Evolutionary conservation across 2,329 filamentous ascomycete species (phyloP).

Genomic region (Arthrobotrys iridis): DNA sequence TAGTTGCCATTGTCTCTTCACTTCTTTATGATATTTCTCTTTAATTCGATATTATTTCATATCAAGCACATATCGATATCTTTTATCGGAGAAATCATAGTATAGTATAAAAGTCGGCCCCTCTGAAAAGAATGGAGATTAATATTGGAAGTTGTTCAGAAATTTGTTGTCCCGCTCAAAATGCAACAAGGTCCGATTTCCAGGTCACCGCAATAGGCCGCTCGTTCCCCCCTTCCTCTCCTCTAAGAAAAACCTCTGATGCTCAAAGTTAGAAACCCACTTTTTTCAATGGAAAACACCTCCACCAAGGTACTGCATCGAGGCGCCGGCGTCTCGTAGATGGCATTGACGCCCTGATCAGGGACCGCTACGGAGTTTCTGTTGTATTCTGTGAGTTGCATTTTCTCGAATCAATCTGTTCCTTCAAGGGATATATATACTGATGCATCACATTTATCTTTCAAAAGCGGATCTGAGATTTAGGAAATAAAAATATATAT

Average conservation of each 20-base stretch:
- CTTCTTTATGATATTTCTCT: too few species aligned
- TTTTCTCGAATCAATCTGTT: too few species aligned
- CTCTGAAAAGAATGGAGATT: too few species aligned
- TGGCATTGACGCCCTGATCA: neutral
- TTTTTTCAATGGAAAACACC: neutral
- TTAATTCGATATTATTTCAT: too few species aligned
- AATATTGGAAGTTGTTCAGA: neutral
- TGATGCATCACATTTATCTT: neutral
- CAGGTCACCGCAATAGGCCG: too few species aligned
- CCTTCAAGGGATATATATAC: neutral
- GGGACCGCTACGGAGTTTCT: neutral
- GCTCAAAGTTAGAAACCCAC: neutral
- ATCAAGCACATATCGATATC: too few species aligned
- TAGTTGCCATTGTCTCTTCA: neutral
- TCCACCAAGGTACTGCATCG: neutral
- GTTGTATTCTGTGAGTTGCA: slow-evolving; percentile 54
- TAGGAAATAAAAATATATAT: neutral
- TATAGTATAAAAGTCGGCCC: too few species aligned
- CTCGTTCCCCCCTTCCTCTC: too few species aligned
- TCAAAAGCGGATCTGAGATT: too few species aligned
- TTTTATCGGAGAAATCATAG: too few species aligned
- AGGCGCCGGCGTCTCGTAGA: neutral
- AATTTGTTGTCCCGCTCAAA: slow-evolving; percentile 34
- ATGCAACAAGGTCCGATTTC: slow-evolving; percentile 32
- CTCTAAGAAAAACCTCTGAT: neutral